Evolutionary conservation across 148 eudicot genomes (phyloP), one percentile per base, ranked within the genome.

Genomic region (Vaccinium darrowii): DNA sequence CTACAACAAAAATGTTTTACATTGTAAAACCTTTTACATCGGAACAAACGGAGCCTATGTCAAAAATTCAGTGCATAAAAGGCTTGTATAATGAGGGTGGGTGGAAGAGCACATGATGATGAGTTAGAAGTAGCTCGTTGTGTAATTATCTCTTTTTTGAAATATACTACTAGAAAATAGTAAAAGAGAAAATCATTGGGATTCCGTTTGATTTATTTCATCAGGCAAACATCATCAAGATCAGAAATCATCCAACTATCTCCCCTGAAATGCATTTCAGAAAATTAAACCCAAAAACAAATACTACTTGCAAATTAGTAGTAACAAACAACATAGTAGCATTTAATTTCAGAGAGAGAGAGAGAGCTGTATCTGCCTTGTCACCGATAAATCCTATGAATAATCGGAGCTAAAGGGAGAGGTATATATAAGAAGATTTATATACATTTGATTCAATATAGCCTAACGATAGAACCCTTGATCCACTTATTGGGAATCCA

Each of bases 151-250:
- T 33, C 36, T 33, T 33, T 33, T 33, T 33, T 33, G 36, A 33
- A 33, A 33, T 33, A 33, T 33, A 33, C 36, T 33, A 33, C 36
- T 33, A 33, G 36, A 33, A 33, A 33, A 33, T 33, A 33, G 36
- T 2, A 33, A 33, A 33, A 33, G 36, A 1, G 36, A 33, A 33
- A 33, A 33, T 33, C 2, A 33, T 1, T 33, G 36, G 36, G 36
- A 33, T 33, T 84, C 81, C 85, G 75, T 84, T 81, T 76, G 81
- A 18, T 84, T 84, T 76, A 77, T 65, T 84, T 84, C 85, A 76
- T 84, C 85, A 76, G 76, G 12, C 85, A 58, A 58, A 76, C 52
- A 76, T 76, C 79, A 76, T 18, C 52, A 47, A 43, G 0, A 43
- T 43, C 47, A 43, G 47, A 43, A 39, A 39, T 39, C 43, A 39